A percentile compares a stretch with the other conserved stretches of the same genome.
These are phyloP conservation scores for Leishmania tropica DNA, from an alignment of 208 protist genomes.

Conservation along the genomic window DNA sequence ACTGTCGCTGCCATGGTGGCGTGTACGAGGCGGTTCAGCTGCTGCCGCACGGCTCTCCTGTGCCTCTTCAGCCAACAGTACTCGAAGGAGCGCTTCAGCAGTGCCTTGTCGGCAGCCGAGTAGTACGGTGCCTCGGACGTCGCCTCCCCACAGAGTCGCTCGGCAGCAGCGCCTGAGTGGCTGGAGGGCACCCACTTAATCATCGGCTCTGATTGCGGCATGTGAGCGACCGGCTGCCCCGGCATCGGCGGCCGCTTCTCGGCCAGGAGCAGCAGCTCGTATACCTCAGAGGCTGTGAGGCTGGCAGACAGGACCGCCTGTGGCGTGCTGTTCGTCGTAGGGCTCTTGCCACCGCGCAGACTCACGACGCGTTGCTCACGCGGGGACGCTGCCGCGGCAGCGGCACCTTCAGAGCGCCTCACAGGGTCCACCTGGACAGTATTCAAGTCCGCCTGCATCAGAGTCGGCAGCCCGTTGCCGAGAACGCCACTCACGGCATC, in stretches of 20 bases:
- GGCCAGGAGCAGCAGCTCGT: conserved; percentile 12
- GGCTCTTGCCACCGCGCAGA: neutral
- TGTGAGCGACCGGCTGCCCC: conserved; percentile 7
- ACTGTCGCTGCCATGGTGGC: conserved; percentile 3
- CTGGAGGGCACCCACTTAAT: neutral
- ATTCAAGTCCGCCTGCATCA: neutral
- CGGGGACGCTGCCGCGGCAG: neutral
- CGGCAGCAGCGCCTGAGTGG: neutral
- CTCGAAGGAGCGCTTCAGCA: conserved; percentile 34
- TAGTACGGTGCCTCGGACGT: conserved; percentile 14
- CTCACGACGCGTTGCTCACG: neutral
- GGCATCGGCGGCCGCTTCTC: conserved; percentile 19
- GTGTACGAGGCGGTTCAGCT: conserved; percentile 10
- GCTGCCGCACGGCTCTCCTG: neutral
- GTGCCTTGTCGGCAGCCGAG: neutral
- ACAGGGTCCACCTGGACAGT: neutral
- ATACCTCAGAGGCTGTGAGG: conserved; percentile 24
- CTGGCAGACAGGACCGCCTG: conserved; percentile 8
- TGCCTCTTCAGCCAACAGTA: conserved; percentile 25
- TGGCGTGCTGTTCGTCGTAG: neutral
- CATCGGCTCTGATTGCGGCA: neutral
- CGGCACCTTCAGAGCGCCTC: neutral
- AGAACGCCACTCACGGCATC: neutral
- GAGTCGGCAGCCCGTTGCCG: neutral
- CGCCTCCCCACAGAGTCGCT: conserved; percentile 5